A percentile compares a stretch with the other conserved stretches of the same genome.
Conservation (phyloP, 805 yeast species). For the Yamadazyma olivae region DNA sequence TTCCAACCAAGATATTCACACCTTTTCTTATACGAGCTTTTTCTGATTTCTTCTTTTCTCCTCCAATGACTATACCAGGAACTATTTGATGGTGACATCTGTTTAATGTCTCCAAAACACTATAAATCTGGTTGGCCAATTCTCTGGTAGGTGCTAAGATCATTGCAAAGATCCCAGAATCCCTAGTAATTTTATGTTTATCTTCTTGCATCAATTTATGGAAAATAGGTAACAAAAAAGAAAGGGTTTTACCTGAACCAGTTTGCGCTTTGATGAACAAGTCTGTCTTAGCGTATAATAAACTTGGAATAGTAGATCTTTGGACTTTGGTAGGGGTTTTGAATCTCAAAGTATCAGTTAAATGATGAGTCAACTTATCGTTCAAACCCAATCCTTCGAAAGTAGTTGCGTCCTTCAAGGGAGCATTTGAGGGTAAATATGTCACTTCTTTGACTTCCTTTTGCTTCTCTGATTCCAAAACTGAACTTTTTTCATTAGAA, state of each 20-base stretch:
- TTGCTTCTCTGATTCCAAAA: conserved; percentile 48
- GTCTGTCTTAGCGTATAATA: conserved; percentile 45
- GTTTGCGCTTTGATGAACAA: conserved; percentile 94
- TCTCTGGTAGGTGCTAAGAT: conserved; percentile 94
- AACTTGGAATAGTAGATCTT: conserved; percentile 67
- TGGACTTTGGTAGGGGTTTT: conserved; percentile 84
- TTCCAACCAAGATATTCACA: conserved; percentile 91
- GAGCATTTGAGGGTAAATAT: conserved; percentile 77
- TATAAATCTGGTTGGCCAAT: conserved; percentile 83
- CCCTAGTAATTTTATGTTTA: conserved; percentile 45
- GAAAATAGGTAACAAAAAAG: conserved; percentile 82
- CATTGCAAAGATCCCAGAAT: conserved; percentile 83
- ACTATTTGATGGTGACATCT: conserved; percentile 84
- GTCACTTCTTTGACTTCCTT: conserved; percentile 21
- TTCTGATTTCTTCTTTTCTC: conserved; percentile 95
- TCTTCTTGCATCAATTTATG: conserved; percentile 61
- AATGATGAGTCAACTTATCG: conserved; percentile 48
- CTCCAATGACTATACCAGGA: conserved; percentile 96
- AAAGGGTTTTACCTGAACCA: conserved; percentile 95
- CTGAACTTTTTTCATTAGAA: conserved; percentile 46
- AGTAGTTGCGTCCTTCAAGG: conserved; percentile 63
- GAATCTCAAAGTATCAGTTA: conserved; percentile 55
- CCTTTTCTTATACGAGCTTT: conserved; percentile 96
- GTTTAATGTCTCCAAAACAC: conserved; percentile 70
- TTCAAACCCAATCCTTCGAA: conserved; percentile 73